phyloP scores from a whole-genome alignment of 441 rosid genomes.

The Corymbia citriodora region DNA sequence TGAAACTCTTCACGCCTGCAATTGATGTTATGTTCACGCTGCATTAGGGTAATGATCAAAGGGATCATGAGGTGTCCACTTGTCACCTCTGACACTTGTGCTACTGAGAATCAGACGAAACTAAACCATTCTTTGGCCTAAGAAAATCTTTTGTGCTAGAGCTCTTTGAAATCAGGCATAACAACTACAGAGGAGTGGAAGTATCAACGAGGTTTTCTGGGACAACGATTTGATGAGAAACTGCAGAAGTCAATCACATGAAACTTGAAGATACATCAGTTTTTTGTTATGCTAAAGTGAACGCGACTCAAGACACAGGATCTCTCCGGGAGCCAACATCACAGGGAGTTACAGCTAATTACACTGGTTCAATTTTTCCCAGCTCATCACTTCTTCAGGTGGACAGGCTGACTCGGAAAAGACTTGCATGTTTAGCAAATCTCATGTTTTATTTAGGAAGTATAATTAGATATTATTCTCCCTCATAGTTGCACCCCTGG shows the following conservation, averaged over 20 bases:
- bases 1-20: neutral
- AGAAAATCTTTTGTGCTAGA: neutral
- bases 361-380: neutral
- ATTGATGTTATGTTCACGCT: neutral
- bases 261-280: neutral
- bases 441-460: neutral
- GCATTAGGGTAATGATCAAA: neutral
- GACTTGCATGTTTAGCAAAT: neutral
- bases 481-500: neutral
- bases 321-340: neutral
- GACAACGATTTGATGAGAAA: neutral
- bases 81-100: neutral
- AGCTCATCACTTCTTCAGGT: neutral
- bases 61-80: neutral
- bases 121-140: neutral
- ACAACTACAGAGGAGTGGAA: neutral
- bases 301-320: neutral
- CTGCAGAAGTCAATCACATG: neutral
- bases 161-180: neutral
- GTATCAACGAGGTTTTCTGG: neutral
- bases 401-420: neutral
- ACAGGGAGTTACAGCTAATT: neutral
- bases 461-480: neutral
- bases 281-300: neutral
- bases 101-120: neutral